Evolutionary conservation across 371 early-diverging fungal genomes (phyloP).

Genomic region (Actinomucor elegans): DNA sequence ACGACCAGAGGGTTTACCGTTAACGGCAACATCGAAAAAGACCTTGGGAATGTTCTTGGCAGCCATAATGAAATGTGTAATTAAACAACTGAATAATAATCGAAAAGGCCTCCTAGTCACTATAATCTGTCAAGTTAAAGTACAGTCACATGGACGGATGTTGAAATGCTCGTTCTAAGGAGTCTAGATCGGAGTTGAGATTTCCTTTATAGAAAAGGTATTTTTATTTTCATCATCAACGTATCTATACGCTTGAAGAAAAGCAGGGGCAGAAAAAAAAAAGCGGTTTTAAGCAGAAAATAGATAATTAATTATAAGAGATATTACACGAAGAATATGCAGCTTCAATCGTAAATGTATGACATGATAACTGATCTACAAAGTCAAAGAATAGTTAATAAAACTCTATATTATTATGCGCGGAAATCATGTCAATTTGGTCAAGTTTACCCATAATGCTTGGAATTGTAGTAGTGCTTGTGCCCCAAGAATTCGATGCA

Average conservation of each 20-base stretch:
- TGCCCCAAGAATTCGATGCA: background rate
- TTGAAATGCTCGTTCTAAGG: too few relatives aligned
- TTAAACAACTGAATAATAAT: too few relatives aligned
- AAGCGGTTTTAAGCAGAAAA: too few relatives aligned
- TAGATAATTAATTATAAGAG: background rate
- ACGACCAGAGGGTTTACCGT: constrained; percentile 57
- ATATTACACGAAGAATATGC: constrained; percentile 1
- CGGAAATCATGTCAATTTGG: constrained; percentile 2
- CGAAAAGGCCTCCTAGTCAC: too few relatives aligned
- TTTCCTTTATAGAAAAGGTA: too few relatives aligned
- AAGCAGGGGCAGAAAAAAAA: too few relatives aligned
- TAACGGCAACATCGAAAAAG: constrained; percentile 62
- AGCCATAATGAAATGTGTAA: constrained; percentile 27
- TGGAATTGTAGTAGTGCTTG: background rate
- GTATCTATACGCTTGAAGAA: background rate
- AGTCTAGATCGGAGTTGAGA: too few relatives aligned
- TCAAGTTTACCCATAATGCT: constrained; percentile 13
- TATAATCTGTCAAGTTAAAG: too few relatives aligned
- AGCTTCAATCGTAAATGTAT: constrained; percentile 13
- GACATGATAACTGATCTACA: constrained; percentile 19
- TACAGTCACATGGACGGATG: too few relatives aligned
- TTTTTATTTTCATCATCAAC: background rate
- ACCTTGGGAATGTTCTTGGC: constrained; percentile 43
- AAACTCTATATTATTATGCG: background rate
- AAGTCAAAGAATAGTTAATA: background rate